These are phyloP conservation scores for Moelleriella libera DNA, from an alignment of 2,329 filamentous ascomycete species.

Conservation along the genomic window DNA sequence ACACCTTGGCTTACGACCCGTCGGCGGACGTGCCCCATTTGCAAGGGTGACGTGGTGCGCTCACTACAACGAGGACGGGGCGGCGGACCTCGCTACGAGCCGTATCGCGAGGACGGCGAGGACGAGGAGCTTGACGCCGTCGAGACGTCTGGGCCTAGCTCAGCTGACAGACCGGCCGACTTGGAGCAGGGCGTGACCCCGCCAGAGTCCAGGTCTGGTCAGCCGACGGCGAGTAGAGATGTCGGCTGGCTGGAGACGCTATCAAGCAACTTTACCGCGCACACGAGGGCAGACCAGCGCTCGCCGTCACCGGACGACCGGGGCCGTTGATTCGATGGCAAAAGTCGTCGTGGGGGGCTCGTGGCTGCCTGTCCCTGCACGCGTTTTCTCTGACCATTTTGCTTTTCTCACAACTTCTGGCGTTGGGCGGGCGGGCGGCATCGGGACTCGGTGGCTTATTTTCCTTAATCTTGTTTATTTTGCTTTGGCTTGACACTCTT, in stretches of 20 bases:
- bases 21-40: slow-evolving; percentile 94
- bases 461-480: not conserved
- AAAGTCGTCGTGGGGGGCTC: not conserved
- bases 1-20: slow-evolving; percentile 95
- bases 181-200: slow-evolving; percentile 26
- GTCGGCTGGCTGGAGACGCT: slow-evolving; percentile 24
- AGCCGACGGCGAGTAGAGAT: slow-evolving; percentile 9
- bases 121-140: slow-evolving; percentile 22
- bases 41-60: slow-evolving; percentile 88
- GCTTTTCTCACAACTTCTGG: not conserved
- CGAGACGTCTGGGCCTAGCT: slow-evolving; percentile 17
- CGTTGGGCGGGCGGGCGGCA: not conserved
- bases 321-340: not conserved
- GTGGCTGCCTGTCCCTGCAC: not conserved
- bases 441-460: not conserved
- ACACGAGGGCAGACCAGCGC: slow-evolving; percentile 8
- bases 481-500: not conserved
- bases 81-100: slow-evolving; percentile 37
- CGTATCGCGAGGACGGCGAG: slow-evolving; percentile 38
- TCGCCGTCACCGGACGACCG: slow-evolving; percentile 12
- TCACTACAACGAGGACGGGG: slow-evolving; percentile 42
- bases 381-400: not conserved
- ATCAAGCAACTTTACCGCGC: slow-evolving; percentile 13
- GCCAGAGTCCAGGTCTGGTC: slow-evolving; percentile 8
- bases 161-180: slow-evolving; percentile 19